Percentiles rank a stretch among this genome's conserved stretches.
Evolutionary conservation across 257 asterid species (phyloP).

Genomic region (Leonotis leonurus): DNA sequence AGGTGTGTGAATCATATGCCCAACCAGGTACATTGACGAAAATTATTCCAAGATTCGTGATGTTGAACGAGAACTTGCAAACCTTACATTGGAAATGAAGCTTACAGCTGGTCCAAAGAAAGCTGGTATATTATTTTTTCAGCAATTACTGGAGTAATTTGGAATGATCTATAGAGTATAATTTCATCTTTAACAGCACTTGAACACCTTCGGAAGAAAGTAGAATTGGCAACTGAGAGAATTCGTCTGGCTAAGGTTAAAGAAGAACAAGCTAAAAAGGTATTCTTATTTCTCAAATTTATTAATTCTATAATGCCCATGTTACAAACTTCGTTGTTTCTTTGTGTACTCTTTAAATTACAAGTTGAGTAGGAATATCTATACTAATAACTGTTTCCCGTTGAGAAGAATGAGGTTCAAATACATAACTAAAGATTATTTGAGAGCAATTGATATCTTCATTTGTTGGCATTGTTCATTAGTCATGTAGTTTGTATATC

Average conservation of each 20-base stretch:
- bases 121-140: slow-evolving; percentile 41
- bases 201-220: slow-evolving; percentile 90
- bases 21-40: slow-evolving; percentile 78
- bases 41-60: slow-evolving; percentile 91
- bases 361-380: no score
- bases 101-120: slow-evolving; percentile 96
- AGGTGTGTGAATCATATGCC: slow-evolving; percentile 11
- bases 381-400: slow-evolving; percentile 3
- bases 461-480: neutral
- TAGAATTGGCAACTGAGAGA: slow-evolving; percentile 78
- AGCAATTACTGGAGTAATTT: slow-evolving; percentile 4
- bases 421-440: neutral
- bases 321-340: neutral
- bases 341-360: neutral
- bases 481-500: neutral
- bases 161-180: neutral
- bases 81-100: slow-evolving; percentile 87
- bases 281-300: slow-evolving; percentile 21
- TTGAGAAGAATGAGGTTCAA: neutral
- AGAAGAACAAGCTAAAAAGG: slow-evolving; percentile 81
- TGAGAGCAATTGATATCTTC: neutral
- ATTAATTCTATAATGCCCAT: neutral
- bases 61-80: slow-evolving; percentile 83
- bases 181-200: slow-evolving; percentile 47
- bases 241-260: slow-evolving; percentile 59